Percentiles rank a stretch among this genome's conserved stretches.
These are phyloP conservation scores for Rhododendron mucronatum DNA, from an alignment of 148 eudicot genomes.

Conservation along the genomic window DNA sequence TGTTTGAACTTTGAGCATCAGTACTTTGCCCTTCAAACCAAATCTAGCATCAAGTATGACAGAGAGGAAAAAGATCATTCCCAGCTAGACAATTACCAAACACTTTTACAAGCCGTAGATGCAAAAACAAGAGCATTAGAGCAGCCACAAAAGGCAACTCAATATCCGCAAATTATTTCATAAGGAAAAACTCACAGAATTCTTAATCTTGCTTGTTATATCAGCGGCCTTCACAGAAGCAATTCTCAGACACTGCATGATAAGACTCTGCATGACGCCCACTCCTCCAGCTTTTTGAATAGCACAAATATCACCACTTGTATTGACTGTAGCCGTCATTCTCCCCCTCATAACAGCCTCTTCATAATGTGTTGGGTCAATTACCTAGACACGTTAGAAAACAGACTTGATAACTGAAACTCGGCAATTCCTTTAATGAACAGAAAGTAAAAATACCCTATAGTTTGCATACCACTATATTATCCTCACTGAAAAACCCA, in stretches of 20 bases:
- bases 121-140: neutral
- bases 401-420: neutral
- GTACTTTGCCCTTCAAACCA: too few species aligned
- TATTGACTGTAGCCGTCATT: constrained; percentile 66
- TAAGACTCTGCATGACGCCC: constrained; percentile 54
- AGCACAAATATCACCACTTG: constrained; percentile 84
- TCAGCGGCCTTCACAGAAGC: constrained; percentile 85
- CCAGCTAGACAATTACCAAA: neutral
- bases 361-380: constrained; percentile 82
- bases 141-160: neutral
- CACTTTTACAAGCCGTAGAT: neutral
- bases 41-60: neutral
- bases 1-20: neutral
- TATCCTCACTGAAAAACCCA: constrained; percentile 62
- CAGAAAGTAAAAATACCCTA: neutral
- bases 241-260: constrained; percentile 74
- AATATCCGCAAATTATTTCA: neutral
- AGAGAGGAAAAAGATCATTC: neutral
- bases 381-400: constrained; percentile 38
- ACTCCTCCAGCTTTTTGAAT: constrained; percentile 92
- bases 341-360: constrained; percentile 88
- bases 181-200: constrained; percentile 50
- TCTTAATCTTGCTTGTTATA: constrained; percentile 58
- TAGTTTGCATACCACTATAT: constrained; percentile 51
- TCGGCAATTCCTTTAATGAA: neutral